Percentiles rank a stretch among this genome's conserved stretches.
Conservation (phyloP, 441 rosid genomes). For the Erodium trifolium region DNA sequence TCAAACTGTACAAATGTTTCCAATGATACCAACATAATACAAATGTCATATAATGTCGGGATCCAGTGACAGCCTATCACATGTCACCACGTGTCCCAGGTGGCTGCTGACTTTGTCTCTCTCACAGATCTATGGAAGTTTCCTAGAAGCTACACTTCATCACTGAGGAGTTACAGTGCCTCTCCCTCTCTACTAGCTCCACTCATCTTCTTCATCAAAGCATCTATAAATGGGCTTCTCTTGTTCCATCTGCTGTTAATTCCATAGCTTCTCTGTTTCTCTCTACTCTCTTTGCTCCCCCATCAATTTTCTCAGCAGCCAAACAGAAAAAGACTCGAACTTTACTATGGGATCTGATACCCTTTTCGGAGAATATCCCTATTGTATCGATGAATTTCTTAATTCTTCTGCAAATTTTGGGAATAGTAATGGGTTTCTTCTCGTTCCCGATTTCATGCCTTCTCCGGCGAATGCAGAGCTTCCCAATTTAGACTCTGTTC, state of each 20-base stretch:
- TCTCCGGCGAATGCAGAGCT: not conserved
- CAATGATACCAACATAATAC: not conserved
- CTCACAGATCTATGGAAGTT: not conserved
- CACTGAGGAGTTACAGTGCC: not conserved
- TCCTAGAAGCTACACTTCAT: slow-evolving; percentile 1
- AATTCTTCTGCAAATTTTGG: not conserved
- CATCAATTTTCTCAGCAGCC: no score
- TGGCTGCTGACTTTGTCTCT: not conserved
- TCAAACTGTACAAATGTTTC: slow-evolving; percentile 1
- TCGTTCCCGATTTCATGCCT: not conserved
- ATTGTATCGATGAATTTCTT: not conserved
- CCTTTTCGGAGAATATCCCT: not conserved
- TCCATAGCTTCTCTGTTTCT: no score
- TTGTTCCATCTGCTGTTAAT: no score
- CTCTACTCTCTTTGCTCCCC: no score
- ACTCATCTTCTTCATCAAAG: no score
- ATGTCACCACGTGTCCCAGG: no score
- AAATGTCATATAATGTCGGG: no score
- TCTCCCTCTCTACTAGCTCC: not conserved
- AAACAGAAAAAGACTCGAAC: no score
- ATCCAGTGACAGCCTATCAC: no score
- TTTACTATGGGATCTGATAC: not conserved
- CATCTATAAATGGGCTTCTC: no score
- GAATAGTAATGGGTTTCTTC: not conserved
- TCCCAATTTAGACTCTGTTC: not conserved